These are phyloP conservation scores for Leishmania turanica DNA, from an alignment of 208 protist genomes.

Conservation along the genomic window DNA sequence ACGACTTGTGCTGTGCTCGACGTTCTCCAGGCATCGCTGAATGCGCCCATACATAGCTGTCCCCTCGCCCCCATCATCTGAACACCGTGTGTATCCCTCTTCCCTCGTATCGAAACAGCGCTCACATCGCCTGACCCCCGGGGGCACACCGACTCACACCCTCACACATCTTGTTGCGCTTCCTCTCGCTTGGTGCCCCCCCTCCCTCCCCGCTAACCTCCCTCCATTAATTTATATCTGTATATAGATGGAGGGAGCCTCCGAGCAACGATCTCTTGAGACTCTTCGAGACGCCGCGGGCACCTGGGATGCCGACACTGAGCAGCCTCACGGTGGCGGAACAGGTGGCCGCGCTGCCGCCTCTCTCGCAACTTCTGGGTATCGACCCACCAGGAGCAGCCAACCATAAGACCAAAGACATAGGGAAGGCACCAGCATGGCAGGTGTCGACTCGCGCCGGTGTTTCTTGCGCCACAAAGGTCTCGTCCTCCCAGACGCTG, in stretches of 20 bases:
- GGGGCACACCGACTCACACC: neutral
- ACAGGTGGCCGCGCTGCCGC: constrained; percentile 42
- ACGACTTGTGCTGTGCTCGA: neutral
- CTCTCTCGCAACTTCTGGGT: constrained; percentile 33
- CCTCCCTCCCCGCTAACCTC: too few relatives aligned
- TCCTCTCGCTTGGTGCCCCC: neutral
- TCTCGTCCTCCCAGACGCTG: neutral
- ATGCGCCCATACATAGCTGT: neutral
- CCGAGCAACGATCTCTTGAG: neutral
- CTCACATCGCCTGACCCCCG: neutral
- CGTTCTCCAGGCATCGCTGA: neutral
- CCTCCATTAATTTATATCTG: too few relatives aligned
- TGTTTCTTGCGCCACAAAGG: neutral
- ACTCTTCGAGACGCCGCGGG: neutral
- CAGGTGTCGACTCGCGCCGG: neutral
- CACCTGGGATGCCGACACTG: neutral
- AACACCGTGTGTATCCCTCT: neutral
- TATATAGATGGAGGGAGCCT: neutral
- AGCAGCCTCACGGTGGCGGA: constrained; percentile 32
- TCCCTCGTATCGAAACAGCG: neutral
- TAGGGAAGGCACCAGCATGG: neutral
- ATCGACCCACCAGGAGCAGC: neutral
- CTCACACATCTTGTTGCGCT: neutral
- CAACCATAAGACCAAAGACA: neutral
- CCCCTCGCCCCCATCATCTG: neutral